Percentiles rank a stretch among this genome's conserved stretches.
Conservation (phyloP, 352 stramenopile genomes). For the Pythium guiyangense region DNA sequence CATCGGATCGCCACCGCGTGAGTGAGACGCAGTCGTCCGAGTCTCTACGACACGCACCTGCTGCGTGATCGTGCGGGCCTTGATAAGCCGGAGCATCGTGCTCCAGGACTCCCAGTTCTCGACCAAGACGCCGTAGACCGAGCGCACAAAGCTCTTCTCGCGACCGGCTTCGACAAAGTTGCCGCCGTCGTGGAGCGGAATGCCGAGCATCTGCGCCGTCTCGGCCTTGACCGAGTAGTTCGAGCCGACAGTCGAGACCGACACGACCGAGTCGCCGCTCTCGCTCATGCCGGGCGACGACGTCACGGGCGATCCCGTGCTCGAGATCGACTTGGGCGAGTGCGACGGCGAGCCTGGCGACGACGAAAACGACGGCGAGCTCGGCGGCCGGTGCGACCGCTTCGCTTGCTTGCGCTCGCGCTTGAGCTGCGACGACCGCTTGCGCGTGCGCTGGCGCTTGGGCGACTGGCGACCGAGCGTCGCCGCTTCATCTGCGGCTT, state of each 20-base stretch:
- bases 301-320: slow-evolving; percentile 31
- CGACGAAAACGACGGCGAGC: slow-evolving; percentile 61
- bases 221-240: slow-evolving; percentile 83
- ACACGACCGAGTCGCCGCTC: slow-evolving; percentile 50
- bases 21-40: no score
- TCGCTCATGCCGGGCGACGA: slow-evolving; percentile 66
- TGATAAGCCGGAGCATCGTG: slow-evolving; percentile 79
- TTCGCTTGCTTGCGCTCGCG: slow-evolving; percentile 76
- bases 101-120: slow-evolving; percentile 86
- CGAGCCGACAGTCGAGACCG: slow-evolving; percentile 50
- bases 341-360: slow-evolving; percentile 68
- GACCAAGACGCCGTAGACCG: slow-evolving; percentile 72
- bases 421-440: slow-evolving; percentile 83
- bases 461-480: slow-evolving; percentile 67
- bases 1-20: background rate
- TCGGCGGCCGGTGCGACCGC: slow-evolving; percentile 51
- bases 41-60: slow-evolving; percentile 55
- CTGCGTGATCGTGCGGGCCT: slow-evolving; percentile 57
- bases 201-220: slow-evolving; percentile 69
- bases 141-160: slow-evolving; percentile 54
- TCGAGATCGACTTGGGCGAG: slow-evolving; percentile 52
- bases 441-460: slow-evolving; percentile 77
- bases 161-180: slow-evolving; percentile 46
- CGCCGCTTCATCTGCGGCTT: slow-evolving; percentile 83
- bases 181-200: slow-evolving; percentile 55